Conservation (phyloP, 192 early-diverging fungal species). For the Mortierella claussenii region DNA sequence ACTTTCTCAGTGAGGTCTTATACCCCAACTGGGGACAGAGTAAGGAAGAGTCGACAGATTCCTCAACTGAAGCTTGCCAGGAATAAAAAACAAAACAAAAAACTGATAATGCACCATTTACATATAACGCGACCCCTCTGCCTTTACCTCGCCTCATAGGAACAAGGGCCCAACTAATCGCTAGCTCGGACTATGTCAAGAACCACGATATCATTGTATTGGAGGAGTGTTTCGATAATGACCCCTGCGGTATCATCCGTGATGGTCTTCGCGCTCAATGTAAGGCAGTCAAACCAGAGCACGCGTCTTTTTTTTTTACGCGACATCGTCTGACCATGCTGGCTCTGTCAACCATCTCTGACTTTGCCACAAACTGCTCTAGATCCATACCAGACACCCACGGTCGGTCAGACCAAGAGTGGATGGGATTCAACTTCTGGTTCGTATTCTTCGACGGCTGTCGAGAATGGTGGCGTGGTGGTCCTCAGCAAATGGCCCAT, state of each 20-base stretch:
- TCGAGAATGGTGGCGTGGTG: slow-evolving; percentile 36
- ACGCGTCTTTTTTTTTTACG: slow-evolving; percentile 1
- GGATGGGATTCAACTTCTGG: slow-evolving; percentile 43
- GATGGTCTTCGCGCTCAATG: slow-evolving; percentile 21
- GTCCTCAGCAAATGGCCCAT: slow-evolving; percentile 53
- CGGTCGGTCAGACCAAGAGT: slow-evolving; percentile 24
- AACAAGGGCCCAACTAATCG: slow-evolving; percentile 28
- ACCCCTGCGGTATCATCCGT: slow-evolving; percentile 22
- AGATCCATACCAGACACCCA: slow-evolving; percentile 47
- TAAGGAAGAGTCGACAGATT: no score
- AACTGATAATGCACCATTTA: background rate
- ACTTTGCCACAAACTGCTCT: background rate
- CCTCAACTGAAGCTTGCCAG: no score
- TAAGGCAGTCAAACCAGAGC: slow-evolving; percentile 9
- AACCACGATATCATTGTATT: slow-evolving; percentile 37
- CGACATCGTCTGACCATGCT: no score
- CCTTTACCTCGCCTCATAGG: background rate
- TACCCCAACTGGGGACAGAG: slow-evolving; percentile 48
- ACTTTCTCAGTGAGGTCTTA: slow-evolving; percentile 23
- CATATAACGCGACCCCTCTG: background rate
- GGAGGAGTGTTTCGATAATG: slow-evolving; percentile 29
- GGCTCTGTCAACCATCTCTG: background rate
- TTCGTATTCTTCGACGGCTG: background rate
- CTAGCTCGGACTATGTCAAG: slow-evolving; percentile 38
- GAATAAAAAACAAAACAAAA: no score